Base-by-base conservation (phyloP, 805 yeast genomes). In the Candida pseudofarinosa region DNA sequence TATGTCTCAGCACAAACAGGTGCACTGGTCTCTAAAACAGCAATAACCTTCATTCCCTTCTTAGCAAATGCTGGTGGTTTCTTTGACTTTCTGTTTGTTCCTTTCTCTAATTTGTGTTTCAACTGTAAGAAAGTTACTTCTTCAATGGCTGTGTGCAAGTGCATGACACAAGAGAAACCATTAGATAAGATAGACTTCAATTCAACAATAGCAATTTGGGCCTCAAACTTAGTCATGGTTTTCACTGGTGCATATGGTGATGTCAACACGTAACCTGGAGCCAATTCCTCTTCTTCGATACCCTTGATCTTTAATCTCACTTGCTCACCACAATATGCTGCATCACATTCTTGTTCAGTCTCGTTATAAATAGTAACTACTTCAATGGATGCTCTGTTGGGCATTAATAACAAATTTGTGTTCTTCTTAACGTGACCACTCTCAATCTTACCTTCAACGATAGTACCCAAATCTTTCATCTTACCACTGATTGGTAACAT, bases 81-180 rank as follows among this genome's bases (percentile, higher is more conserved):
- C 79, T 89, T 93, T 47, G 96, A 87, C 68, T 82, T 86, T 74
- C 97, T 85, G 79, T 91, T 91, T 44, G 98, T 89, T 50, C 97
- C 97, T 74, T 87, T 91, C 67, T 93, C 96, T 57, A 93, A 75
- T 71, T 91, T 89, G 73, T 93, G 98, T 61, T 89, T 75, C 64
- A 93, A 77, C 58, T 82, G 81, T 40, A 83, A 75, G 61, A 93
- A 80, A 19, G 77, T 76, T 41, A 93, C 96, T 69, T 93, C 99
- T 71, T 93, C 98, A 54, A 91, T 89, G 43, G 98, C 98, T 39
- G 98, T 88, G 73, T 93, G 99, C 55, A 93, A 85, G 62, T 93
- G 99, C 97, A 93, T 91, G 43, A 93, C 97, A 78, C 98, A 93
- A 12, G 97, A 82, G 74, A 82, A 93, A 44, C 99, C 99, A 40